These are phyloP conservation scores for Plasmodium gallinaceum DNA, from an alignment of 169 alveolate species.

Conservation along the genomic window DNA sequence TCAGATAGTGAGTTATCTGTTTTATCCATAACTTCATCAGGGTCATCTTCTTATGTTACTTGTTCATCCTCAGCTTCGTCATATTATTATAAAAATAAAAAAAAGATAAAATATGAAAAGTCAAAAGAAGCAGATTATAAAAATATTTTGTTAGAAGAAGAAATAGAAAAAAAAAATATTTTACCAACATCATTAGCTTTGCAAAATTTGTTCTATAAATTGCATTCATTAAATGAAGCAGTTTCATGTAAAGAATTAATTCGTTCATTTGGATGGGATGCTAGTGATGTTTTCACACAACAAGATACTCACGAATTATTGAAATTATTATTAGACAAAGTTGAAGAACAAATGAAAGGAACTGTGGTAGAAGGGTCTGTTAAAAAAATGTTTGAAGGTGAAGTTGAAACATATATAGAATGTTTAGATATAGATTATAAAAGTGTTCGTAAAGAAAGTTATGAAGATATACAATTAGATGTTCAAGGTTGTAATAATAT, in stretches of 20 bases:
- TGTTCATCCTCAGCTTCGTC: slow-evolving; percentile 63
- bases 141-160: slow-evolving; percentile 86
- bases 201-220: slow-evolving; percentile 94
- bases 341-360: slow-evolving; percentile 97
- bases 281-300: slow-evolving; percentile 96
- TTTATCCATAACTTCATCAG: slow-evolving; percentile 66
- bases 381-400: slow-evolving; percentile 95
- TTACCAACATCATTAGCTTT: slow-evolving; percentile 89
- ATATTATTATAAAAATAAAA: slow-evolving; percentile 53
- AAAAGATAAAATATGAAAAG: slow-evolving; percentile 31
- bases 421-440: slow-evolving; percentile 95
- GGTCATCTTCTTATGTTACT: slow-evolving; percentile 41
- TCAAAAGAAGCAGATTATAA: slow-evolving; percentile 84
- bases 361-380: slow-evolving; percentile 96
- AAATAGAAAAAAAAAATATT: slow-evolving; percentile 86
- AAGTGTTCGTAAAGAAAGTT: slow-evolving; percentile 91
- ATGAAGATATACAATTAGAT: slow-evolving; percentile 94
- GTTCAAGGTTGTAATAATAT: slow-evolving; percentile 93
- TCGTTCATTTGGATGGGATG: slow-evolving; percentile 97
- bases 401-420: slow-evolving; percentile 94
- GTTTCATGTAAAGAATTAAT: slow-evolving; percentile 92
- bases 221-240: slow-evolving; percentile 92
- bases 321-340: slow-evolving; percentile 93
- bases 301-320: slow-evolving; percentile 98
- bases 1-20: slow-evolving; percentile 68